Evolutionary conservation across 2,329 filamentous ascomycete genomes (phyloP), one percentile per base, ranked within the genome.

Genomic region (Stagonosporopsis rhizophila): DNA sequence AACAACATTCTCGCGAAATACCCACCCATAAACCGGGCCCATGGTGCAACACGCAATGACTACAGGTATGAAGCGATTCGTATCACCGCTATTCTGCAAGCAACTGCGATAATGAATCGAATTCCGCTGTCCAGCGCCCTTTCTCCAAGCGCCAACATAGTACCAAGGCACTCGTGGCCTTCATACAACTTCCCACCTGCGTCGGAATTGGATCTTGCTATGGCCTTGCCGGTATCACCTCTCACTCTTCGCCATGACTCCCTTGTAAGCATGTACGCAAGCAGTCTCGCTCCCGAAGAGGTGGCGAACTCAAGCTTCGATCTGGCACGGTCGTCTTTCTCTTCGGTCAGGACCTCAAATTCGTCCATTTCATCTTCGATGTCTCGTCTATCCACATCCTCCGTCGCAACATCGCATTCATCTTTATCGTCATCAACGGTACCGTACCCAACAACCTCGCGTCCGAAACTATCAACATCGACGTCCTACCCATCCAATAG

Each of bases 51-150:
- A 6, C 14, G 47, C 11, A 52, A 47, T 6, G 72, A 73, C 38
- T 70, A 66, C 65, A 72, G 59, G 41, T 76, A 76, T 55, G 75
- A 77, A 46, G 72, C 72, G 1, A 62, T 73, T n/a, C 72, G 75
- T 0, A 61, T 77, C 12, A 57, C 70, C 1, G 62, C 68, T 6
- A 46, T 72, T 9, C 58, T 77, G 12, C 70, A 69, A 60, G 71
- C 75, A 7, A 68, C 61, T 4, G 72, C 75, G 1, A 72, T 77
- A 22, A 50, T 69, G 1, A 52, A 60, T 8, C 58, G 67, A 2
- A 46, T 62, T 0, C 67, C 70, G 1, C 54, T 76, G 1, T 75
- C 74, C 1, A 57, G 67, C 8, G 68, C 70, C 1, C 56, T 74
- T n/a, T 23, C 45, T 8, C 44, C 48, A 19, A 65, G 55, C 8